Conservation (phyloP, 75 land plant genomes). For the Cunninghamia lanceolata region DNA sequence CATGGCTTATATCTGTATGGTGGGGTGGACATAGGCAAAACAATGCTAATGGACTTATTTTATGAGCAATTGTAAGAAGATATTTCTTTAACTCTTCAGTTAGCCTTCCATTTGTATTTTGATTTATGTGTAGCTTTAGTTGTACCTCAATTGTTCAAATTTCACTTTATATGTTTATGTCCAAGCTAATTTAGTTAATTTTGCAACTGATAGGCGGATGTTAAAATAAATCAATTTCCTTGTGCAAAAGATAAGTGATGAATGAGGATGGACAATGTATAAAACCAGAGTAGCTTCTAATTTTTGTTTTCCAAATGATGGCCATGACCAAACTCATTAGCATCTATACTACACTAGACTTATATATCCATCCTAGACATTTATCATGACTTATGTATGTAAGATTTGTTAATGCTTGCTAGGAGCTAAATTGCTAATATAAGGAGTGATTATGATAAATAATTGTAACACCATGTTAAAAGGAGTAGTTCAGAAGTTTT, state of each 20-base stretch:
- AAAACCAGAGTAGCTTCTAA: no score
- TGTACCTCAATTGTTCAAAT: no score
- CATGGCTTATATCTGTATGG: conserved; percentile 93
- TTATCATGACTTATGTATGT: not conserved
- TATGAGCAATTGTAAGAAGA: conserved; percentile 75
- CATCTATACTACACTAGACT: no score
- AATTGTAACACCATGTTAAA: not conserved
- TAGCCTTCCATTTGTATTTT: not conserved
- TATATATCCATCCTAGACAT: no score
- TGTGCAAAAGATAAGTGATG: not conserved
- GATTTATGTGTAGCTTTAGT: not conserved
- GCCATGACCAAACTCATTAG: no score
- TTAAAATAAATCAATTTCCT: not conserved
- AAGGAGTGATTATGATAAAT: no score
- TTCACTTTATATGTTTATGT: not conserved
- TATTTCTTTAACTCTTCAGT: not conserved
- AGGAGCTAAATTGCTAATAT: no score
- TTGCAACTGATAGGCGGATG: not conserved
- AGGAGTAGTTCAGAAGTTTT: not conserved
- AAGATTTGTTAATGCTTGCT: no score
- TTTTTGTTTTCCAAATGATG: no score
- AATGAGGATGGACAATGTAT: not conserved
- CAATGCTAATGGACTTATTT: conserved; percentile 98
- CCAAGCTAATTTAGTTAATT: not conserved
- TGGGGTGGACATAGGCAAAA: conserved; percentile 98